Percentiles rank a stretch among this genome's conserved stretches.
These are phyloP conservation scores for Colletotrichum cordylinicola DNA, from an alignment of 2,329 filamentous ascomycete species.

Conservation along the genomic window DNA sequence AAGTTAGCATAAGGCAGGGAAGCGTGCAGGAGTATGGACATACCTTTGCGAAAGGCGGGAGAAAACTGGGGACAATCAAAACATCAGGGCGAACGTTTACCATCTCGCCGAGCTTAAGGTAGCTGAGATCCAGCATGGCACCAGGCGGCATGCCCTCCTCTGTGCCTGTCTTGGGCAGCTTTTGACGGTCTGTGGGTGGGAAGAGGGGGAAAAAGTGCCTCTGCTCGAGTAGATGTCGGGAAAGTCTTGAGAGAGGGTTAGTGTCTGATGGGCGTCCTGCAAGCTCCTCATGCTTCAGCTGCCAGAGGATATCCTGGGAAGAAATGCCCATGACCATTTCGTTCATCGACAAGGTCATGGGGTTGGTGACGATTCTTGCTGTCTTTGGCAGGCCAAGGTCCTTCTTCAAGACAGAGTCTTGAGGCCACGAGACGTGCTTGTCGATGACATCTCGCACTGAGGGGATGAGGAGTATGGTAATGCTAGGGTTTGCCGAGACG, in stretches of 20 bases:
- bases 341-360: slow-evolving; percentile 88
- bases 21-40: slow-evolving; percentile 24
- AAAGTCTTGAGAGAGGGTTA: slow-evolving; percentile 73
- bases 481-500: slow-evolving; percentile 70
- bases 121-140: slow-evolving; percentile 81
- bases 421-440: slow-evolving; percentile 87
- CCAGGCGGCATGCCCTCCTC: slow-evolving; percentile 69
- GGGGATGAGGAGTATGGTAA: slow-evolving; percentile 83
- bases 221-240: slow-evolving; percentile 84
- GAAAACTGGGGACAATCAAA: slow-evolving; percentile 78
- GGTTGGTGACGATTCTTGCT: slow-evolving; percentile 83
- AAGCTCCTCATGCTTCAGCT: slow-evolving; percentile 78
- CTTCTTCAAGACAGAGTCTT: slow-evolving; percentile 66
- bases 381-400: slow-evolving; percentile 82
- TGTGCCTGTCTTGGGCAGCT: slow-evolving; percentile 69
- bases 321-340: slow-evolving; percentile 84
- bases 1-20: neutral
- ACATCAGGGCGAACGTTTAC: slow-evolving; percentile 85
- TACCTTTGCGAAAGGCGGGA: slow-evolving; percentile 90
- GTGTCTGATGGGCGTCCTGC: slow-evolving; percentile 61
- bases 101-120: slow-evolving; percentile 90
- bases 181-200: slow-evolving; percentile 75
- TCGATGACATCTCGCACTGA: slow-evolving; percentile 82
- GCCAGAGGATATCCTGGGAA: slow-evolving; percentile 82
- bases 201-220: slow-evolving; percentile 91